Percentiles rank a stretch among this genome's conserved stretches.
These are phyloP conservation scores for Nymphaea thermarum DNA, from an alignment of 164 flowering plant genomes.

Conservation along the genomic window DNA sequence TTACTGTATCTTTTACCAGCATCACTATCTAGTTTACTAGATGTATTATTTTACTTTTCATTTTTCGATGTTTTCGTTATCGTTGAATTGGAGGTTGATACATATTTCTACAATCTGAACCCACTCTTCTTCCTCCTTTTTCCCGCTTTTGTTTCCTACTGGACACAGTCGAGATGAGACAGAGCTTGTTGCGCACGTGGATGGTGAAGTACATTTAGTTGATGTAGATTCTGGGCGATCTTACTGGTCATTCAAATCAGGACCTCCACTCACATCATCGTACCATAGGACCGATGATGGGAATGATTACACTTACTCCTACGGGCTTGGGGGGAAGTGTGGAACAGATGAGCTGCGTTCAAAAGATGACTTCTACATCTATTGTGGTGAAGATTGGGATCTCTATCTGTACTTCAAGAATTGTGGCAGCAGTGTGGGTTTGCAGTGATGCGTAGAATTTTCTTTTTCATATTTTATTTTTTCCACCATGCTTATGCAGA, in stretches of 20 bases:
- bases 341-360: not conserved
- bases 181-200: constrained; percentile 26
- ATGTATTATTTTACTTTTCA: too few relatives aligned
- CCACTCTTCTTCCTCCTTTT: not conserved
- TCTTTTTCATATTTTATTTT: not conserved
- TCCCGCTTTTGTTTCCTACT: not conserved
- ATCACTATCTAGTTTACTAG: too few relatives aligned
- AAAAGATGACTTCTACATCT: constrained; percentile 18
- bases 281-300: constrained; percentile 28
- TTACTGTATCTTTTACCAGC: too few relatives aligned
- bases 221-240: constrained; percentile 22
- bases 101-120: not conserved
- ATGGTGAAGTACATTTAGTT: constrained; percentile 40
- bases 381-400: constrained; percentile 42
- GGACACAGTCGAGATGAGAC: constrained; percentile 20
- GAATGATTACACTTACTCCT: constrained; percentile 13
- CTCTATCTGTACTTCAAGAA: constrained; percentile 23
- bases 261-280: constrained; percentile 41
- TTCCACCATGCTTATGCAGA: not conserved
- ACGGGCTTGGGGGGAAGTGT: constrained; percentile 8
- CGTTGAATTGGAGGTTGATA: too few relatives aligned
- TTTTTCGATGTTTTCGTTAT: too few relatives aligned
- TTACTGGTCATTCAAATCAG: constrained; percentile 45
- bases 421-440: constrained; percentile 30
- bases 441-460: not conserved